Evolutionary conservation across 768 basidiomycete species (phyloP), one percentile per base, ranked within the genome.

Genomic region (Pleurotus ostreatus): DNA sequence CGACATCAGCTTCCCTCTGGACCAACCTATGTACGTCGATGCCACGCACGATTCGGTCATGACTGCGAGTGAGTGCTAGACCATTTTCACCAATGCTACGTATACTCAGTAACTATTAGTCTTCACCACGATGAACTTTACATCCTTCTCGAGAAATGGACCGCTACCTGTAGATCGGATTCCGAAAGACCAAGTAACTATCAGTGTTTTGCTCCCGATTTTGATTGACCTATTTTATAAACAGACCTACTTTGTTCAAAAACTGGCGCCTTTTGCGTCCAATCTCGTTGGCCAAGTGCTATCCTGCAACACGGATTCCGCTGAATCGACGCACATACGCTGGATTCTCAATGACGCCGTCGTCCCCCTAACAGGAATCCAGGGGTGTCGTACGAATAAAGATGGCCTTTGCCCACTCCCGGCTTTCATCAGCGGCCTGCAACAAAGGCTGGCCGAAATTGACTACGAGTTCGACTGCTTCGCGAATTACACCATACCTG

Each of bases 331-430:
- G 58, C 78, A 87, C 55, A 85, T 91, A 55, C 79, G 88, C 9
- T 76, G 87, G 68, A 77, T 90, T 46, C 72, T 90, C 61, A 91
- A 92, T 65, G 89, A 92, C 60, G 89, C 78, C 0, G 82, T 85
- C 2, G 75, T 86, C 2, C 88, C 89, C 2, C 74, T 90, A 11
- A 84, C 79, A 0, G 82, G 84, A 8, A 75, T 91, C 53, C 71
- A 71, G 3, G 85, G 84, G 12, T 92, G 89, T 63, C 75, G 72
- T 1, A 62, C 69, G 13, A 74, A 84, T 60, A 69, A 71, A 22
- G 74, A 85, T 51, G 89, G 89, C 1, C 61, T 88, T 44, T 92
- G 89, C 59, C 74, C 79, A 1, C 65, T 91, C 20, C 66, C 71
- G 12, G 73, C 79, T 0, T 92, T 89, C 67, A 75, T 90, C 13